Evolutionary conservation across 345 rosid genomes (phyloP), one percentile per base, ranked within the genome.

Genomic region (Pseudoturritis turrita): DNA sequence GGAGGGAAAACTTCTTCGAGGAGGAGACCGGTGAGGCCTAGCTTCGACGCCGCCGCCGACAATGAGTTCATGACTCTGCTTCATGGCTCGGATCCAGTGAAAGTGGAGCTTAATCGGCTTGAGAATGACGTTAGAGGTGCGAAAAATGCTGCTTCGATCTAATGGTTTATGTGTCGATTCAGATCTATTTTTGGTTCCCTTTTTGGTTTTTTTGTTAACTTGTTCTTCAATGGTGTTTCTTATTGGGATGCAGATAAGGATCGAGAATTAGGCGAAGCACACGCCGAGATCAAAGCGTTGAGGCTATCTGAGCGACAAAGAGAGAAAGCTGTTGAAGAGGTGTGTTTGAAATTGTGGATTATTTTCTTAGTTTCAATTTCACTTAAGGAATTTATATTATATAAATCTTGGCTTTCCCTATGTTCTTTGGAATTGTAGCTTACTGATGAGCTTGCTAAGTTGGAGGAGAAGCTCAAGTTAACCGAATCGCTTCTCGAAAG

Each of bases 271-370:
- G 82, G 90, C 10, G 97, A 91, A 77, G 98, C 98, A 5, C 91
- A 85, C 45, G 90, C 96, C 8, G 97, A 91, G 91, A 94, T 94
- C 83, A 94, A 79, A 78, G 98, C 98, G 4, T 79, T 94, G 79
- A 86, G 80, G 58, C 57, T 88, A 19, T 91, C 98, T 22, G 97
- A 94, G 73, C 72, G 97, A 22, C 90, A 78, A 5, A 78, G 96
- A 81, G 98, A 94, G 76, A 94, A 94, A 77, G 98, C 98, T n/a
- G 96, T 91, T 40, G 98, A 94, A 72, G 98, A 94, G 97, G 98
- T 93, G 1, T 79, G 85, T 73, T 65, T 51, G 2, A 25, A 2
- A 5, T 51, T 47, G 7, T 47, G 23, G n/a, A n/a, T n/a, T n/a
- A n/a, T n/a, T n/a, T n/a, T n/a, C n/a, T n/a, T n/a, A n/a, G n/a